Conservation (phyloP, 2,329 filamentous ascomycete genomes). For the Colletotrichum cordylinicola region DNA sequence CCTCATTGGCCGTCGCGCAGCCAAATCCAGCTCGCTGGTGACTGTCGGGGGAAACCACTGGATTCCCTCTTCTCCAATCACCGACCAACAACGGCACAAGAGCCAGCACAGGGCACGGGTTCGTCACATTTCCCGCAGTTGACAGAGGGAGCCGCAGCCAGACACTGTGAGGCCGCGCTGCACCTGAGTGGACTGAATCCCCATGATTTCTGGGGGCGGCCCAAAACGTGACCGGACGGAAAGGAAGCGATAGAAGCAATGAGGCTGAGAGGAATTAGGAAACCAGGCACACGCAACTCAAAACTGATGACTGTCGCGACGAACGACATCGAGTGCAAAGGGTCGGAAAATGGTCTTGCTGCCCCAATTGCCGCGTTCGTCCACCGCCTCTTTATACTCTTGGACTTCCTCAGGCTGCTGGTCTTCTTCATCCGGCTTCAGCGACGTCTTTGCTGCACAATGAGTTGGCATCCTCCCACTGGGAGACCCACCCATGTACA, state of each 20-base stretch:
- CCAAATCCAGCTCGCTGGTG: neutral
- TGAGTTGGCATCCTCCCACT: constrained; percentile 25
- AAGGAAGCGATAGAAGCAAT: neutral
- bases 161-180: neutral
- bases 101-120: constrained; percentile 24
- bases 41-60: constrained; percentile 13
- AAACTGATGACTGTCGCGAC: neutral
- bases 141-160: constrained; percentile 18
- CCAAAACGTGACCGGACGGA: constrained; percentile 1
- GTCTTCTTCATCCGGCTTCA: constrained; percentile 18
- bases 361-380: neutral
- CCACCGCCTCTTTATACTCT: constrained; percentile 22
- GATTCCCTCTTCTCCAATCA: constrained; percentile 24
- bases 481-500: constrained; percentile 24
- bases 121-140: constrained; percentile 21
- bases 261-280: constrained; percentile 10
- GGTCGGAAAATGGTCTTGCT: neutral
- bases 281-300: neutral
- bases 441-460: constrained; percentile 23
- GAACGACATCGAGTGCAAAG: neutral
- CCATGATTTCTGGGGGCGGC: neutral
- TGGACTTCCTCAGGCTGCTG: neutral
- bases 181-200: neutral
- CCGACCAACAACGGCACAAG: neutral
- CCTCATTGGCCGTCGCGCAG: constrained; percentile 16